Percentiles rank a stretch among this genome's conserved stretches.
Evolutionary conservation across 2,329 filamentous ascomycete genomes (phyloP).

Genomic region (Drechslerella coelobrocha): DNA sequence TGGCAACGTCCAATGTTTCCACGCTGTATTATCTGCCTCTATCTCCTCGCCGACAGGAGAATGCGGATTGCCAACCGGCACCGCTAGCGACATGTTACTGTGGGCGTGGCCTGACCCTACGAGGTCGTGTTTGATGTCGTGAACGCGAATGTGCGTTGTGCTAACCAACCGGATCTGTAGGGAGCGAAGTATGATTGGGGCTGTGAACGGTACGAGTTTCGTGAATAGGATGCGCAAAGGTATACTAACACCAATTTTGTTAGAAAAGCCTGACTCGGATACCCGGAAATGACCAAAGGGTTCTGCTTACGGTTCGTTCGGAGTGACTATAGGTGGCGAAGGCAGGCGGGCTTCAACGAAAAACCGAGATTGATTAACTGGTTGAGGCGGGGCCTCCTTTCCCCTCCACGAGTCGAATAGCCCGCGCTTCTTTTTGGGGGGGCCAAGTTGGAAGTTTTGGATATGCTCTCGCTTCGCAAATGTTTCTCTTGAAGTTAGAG

Average conservation of each 20-base stretch:
- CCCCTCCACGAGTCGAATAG: slow-evolving; percentile 65
- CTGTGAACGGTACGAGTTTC: slow-evolving; percentile 73
- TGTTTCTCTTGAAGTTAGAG: slow-evolving; percentile 73
- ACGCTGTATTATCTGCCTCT: slow-evolving; percentile 73
- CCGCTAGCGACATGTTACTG: slow-evolving; percentile 73
- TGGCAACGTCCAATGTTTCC: slow-evolving; percentile 75
- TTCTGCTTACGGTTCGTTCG: slow-evolving; percentile 70
- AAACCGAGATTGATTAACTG: slow-evolving; percentile 59
- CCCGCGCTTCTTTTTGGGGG: slow-evolving; percentile 64
- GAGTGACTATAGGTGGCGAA: slow-evolving; percentile 85
- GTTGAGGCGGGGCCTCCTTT: slow-evolving; percentile 50
- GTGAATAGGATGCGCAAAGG: slow-evolving; percentile 81
- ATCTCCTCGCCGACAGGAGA: slow-evolving; percentile 71
- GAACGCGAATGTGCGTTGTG: slow-evolving; percentile 78
- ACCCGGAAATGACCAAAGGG: not conserved
- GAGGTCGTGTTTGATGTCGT: slow-evolving; percentile 75
- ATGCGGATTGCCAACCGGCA: slow-evolving; percentile 69
- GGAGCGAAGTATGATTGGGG: slow-evolving; percentile 76
- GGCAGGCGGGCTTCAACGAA: slow-evolving; percentile 84
- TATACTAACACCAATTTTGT: slow-evolving; percentile 58
- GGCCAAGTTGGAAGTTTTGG: slow-evolving; percentile 60
- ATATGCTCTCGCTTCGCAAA: slow-evolving; percentile 78
- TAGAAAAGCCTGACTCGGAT: not conserved
- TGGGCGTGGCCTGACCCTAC: slow-evolving; percentile 76
- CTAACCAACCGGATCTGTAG: slow-evolving; percentile 83